Conservation (phyloP, 2,329 filamentous ascomycete species). For the Ophiostoma piceae region DNA sequence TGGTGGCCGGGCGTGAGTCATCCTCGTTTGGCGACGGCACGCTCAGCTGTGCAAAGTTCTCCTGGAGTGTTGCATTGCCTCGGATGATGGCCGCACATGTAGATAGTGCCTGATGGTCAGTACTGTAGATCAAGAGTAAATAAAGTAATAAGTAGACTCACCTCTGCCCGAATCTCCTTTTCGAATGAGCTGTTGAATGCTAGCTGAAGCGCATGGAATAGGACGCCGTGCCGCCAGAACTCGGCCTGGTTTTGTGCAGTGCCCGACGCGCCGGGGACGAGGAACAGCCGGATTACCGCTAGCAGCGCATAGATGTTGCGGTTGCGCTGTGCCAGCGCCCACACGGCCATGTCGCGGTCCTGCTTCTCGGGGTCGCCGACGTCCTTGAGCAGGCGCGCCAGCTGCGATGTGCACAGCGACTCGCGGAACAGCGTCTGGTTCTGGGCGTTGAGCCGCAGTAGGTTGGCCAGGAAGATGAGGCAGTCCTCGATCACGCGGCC, state of each 20-base stretch:
- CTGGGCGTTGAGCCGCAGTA: slow-evolving; percentile 77
- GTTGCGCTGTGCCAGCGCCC: slow-evolving; percentile 72
- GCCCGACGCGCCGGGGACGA: slow-evolving; percentile 72
- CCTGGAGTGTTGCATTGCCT: slow-evolving; percentile 73
- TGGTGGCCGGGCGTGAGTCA: slow-evolving; percentile 26
- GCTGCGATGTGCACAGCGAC: slow-evolving; percentile 70
- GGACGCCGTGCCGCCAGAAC: slow-evolving; percentile 77
- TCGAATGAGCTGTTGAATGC: slow-evolving; percentile 71
- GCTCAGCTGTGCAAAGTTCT: slow-evolving; percentile 81
- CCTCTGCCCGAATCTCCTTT: slow-evolving; percentile 75
- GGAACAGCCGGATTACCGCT: slow-evolving; percentile 78
- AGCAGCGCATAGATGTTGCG: slow-evolving; percentile 90
- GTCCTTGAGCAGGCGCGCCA: slow-evolving; percentile 62
- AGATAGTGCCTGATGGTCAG: slow-evolving; percentile 58
- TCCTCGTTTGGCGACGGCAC: slow-evolving; percentile 54
- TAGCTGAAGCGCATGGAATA: slow-evolving; percentile 73
- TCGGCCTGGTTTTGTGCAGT: slow-evolving; percentile 78
- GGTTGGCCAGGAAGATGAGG: slow-evolving; percentile 81
- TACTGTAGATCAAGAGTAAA: too few relatives aligned
- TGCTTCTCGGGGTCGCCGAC: slow-evolving; percentile 34
- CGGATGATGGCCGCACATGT: slow-evolving; percentile 86
- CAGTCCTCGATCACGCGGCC: slow-evolving; percentile 89
- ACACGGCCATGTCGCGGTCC: slow-evolving; percentile 60
- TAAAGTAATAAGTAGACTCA: slow-evolving; percentile 34
- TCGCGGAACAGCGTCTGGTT: slow-evolving; percentile 95